Base-by-base conservation (phyloP, 2,329 filamentous ascomycete species). In the Daldinia sp. region DNA sequence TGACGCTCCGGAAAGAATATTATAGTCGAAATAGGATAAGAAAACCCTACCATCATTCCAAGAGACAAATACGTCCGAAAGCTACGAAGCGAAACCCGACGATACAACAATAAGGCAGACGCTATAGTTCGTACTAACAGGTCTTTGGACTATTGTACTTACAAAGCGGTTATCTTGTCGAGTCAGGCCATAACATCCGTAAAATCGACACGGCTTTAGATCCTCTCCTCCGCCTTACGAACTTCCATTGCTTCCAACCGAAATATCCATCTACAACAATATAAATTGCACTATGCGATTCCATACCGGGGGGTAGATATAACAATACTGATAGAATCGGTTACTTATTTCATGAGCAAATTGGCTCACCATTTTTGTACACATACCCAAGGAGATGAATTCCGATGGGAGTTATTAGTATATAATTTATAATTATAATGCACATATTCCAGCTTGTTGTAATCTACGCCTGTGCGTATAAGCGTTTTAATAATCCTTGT, bases 381-480 rank as follows among this genome's bases (percentile, higher is more conserved):
- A 26, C 23, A 48, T 64, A 2, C 18, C 28, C 53, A 46, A n/a
- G 48, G 15, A 23, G 37, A 59, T 41, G n/a, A 39, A 48, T 15
- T 37, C 50, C 18, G 6, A 20, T 10, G 39, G n/a, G 33, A 23
- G 30, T 41, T 42, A 48, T 46, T 37, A 41, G 44, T 46, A 57
- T 58, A 42, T 66, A 62, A 62, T 66, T 26, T 53, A 30, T 66
- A 66, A 62, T 66, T 26, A 54, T 62, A 66, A 66, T 66, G 42
- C 4, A 42, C 26, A 33, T 33, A 51, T 51, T 33, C 10, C 4
- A 33, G 7, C 26, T 26, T 51, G 7, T 15, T 51, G 4, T 7
- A n/a, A 28, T 28, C 15, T 28, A 4, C 12, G 7, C 15, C 20
- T 6, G 12, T 48, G 13, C 13, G 10, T 15, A 28, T 48, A 23